These are phyloP conservation scores for Fusarium graminum DNA, from an alignment of 2,329 filamentous ascomycete genomes.

Conservation along the genomic window DNA sequence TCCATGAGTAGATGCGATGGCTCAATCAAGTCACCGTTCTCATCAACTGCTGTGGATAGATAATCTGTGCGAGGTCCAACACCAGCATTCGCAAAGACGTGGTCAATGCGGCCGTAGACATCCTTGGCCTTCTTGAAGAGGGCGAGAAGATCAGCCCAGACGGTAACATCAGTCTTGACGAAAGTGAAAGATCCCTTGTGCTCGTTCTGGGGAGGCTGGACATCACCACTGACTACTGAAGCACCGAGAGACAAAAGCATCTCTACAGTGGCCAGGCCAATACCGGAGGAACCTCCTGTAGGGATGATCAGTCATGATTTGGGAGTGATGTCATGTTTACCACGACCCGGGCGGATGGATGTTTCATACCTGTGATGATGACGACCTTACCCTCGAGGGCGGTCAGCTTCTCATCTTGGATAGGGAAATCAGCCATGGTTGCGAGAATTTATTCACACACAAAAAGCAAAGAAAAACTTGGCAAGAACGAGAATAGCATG, in stretches of 20 bases:
- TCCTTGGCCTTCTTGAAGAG: constrained; percentile 66
- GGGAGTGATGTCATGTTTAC: neutral
- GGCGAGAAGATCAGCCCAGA: constrained; percentile 63
- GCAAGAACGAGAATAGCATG: neutral
- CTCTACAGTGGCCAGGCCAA: constrained; percentile 68
- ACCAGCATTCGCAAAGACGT: constrained; percentile 79
- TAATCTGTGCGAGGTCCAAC: constrained; percentile 62
- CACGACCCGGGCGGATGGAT: neutral
- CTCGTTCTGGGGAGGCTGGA: constrained; percentile 57
- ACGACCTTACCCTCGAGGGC: constrained; percentile 63
- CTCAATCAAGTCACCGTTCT: constrained; percentile 62
- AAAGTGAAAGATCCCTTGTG: constrained; percentile 51
- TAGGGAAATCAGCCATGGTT: constrained; percentile 60
- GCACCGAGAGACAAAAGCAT: constrained; percentile 66
- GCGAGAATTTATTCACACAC: neutral
- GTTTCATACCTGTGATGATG: constrained; percentile 60
- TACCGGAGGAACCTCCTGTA: constrained; percentile 69
- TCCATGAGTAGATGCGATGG: constrained; percentile 60
- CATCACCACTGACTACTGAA: constrained; percentile 67
- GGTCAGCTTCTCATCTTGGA: constrained; percentile 59
- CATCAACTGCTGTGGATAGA: constrained; percentile 61
- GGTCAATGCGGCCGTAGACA: constrained; percentile 80
- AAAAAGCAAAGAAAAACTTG: neutral
- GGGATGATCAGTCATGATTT: neutral
- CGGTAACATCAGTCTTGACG: constrained; percentile 61